Evolutionary conservation across 176 grass and related monocot species (phyloP), one percentile per base, ranked within the genome.

Genomic region (Guadua angustifolia): DNA sequence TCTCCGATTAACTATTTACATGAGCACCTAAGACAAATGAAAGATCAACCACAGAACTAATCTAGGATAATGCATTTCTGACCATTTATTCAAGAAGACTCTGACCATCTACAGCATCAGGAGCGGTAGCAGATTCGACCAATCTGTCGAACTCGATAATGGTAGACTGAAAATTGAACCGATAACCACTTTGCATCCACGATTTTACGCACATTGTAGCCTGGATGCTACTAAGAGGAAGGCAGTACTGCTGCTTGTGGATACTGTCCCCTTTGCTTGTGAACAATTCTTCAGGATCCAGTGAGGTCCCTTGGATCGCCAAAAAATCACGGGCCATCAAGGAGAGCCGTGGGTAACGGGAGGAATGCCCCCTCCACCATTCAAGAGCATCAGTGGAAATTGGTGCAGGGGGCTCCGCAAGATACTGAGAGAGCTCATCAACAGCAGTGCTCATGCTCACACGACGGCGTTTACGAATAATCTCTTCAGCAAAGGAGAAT

Each of bases 401-500:
- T 6, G 87, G 85, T 63, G 89, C 88, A 18, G 87, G 87, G 70
- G 95, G 85, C 77, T 98, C 95, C 0, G 87, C 57, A 2, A 98
- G 77, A 79, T 95, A 98, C 83, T 95, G 95, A 2, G 91, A 80
- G 61, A 98, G 89, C 83, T 98, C 95, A 16, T 98, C 95, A 69
- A 74, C 88, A 46, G 95, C 74, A 50, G 88, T 83, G 72, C 29
- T 90, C 85, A 90, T 88, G 69, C 80, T 88, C 74, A 92, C 67
- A 8, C 89, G 86, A 4, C 95, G 92, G 35, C 91, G 79, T 72
- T 95, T 98, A 43, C 93, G 83, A 24, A 94, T 90, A 69, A 98
- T 98, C 83, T 98, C 95, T 88, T 98, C 95, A 45, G 95, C 95
- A 62, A 95, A 98, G 46, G 95, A 95, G 85, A 98, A 94, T 18